These are phyloP conservation scores for Hypsizygus ulmarius DNA, from an alignment of 1,284 basidiomycete genomes.

Conservation along the genomic window DNA sequence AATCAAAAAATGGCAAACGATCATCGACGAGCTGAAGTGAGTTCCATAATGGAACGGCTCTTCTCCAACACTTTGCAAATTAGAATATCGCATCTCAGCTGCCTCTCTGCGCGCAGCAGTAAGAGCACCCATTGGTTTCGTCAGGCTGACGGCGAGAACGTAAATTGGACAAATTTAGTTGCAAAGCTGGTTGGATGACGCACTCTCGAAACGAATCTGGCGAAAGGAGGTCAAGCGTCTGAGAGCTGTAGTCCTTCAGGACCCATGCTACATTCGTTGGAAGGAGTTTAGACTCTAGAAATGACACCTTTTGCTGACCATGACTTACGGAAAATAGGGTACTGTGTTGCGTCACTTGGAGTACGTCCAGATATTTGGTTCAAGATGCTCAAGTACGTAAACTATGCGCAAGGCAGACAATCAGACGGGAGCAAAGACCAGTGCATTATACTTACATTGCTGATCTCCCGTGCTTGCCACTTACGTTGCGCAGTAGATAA, in stretches of 20 bases:
- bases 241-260: slow-evolving; percentile 80
- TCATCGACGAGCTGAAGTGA: slow-evolving; percentile 96
- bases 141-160: slow-evolving; percentile 48
- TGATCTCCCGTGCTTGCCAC: slow-evolving; percentile 88
- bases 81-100: slow-evolving; percentile 73
- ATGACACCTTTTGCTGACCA: background rate
- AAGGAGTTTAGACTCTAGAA: slow-evolving; percentile 9
- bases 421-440: background rate
- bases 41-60: slow-evolving; percentile 92
- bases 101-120: slow-evolving; percentile 71
- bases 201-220: slow-evolving; percentile 77
- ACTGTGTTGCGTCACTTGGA: slow-evolving; percentile 92
- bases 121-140: slow-evolving; percentile 90
- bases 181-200: slow-evolving; percentile 27
- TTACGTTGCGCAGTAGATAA: slow-evolving; percentile 67
- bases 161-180: slow-evolving; percentile 1
- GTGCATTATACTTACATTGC: slow-evolving; percentile 59
- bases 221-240: slow-evolving; percentile 67
- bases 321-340: slow-evolving; percentile 86
- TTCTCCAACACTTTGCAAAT: slow-evolving; percentile 79
- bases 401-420: slow-evolving; percentile 43
- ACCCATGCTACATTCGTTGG: slow-evolving; percentile 68
- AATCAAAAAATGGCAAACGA: slow-evolving; percentile 93
- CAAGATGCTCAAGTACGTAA: slow-evolving; percentile 82
- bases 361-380: slow-evolving; percentile 92